These are phyloP conservation scores for Cercospora sp. DNA, from an alignment of 2,329 filamentous ascomycete species.

Conservation along the genomic window DNA sequence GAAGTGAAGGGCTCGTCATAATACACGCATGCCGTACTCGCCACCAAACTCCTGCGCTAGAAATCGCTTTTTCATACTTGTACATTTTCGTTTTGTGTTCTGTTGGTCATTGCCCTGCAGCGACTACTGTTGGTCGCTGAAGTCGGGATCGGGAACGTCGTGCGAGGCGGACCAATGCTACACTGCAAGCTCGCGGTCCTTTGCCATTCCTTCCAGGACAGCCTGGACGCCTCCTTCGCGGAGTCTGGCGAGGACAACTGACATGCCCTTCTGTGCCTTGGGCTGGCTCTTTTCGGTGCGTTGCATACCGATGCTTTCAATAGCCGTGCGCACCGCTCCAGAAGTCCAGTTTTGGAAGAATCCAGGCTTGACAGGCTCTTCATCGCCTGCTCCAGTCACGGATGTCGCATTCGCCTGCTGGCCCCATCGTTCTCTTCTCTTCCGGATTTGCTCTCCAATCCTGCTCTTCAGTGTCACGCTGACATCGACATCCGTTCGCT, in stretches of 20 bases:
- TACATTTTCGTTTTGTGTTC: constrained; percentile 12
- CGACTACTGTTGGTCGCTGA: not conserved
- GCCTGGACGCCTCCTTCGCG: constrained; percentile 65
- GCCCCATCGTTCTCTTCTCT: constrained; percentile 48
- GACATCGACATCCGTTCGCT: constrained; percentile 68
- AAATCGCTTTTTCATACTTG: constrained; percentile 5
- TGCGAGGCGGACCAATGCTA: not conserved
- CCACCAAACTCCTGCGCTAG: constrained; percentile 18
- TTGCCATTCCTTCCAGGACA: constrained; percentile 70
- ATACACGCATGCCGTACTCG: constrained; percentile 6
- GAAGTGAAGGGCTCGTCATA: constrained; percentile 11
- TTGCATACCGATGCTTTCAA: constrained; percentile 74
- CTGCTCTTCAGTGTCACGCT: constrained; percentile 71
- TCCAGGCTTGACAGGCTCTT: constrained; percentile 52
- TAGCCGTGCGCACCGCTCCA: constrained; percentile 72
- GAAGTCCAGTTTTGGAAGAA: constrained; percentile 66
- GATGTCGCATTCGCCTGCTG: constrained; percentile 42
- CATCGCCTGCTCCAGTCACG: constrained; percentile 42
- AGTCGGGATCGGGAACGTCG: not conserved
- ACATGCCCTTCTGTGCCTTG: constrained; percentile 82
- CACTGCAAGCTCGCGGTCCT: constrained; percentile 48
- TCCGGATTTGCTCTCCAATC: constrained; percentile 67
- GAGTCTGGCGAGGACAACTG: constrained; percentile 72
- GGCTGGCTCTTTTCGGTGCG: constrained; percentile 75
- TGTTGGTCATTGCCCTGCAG: not conserved